phyloP scores from a whole-genome alignment of 495 filamentous ascomycete species.

The Glarea lozoyensis region DNA sequence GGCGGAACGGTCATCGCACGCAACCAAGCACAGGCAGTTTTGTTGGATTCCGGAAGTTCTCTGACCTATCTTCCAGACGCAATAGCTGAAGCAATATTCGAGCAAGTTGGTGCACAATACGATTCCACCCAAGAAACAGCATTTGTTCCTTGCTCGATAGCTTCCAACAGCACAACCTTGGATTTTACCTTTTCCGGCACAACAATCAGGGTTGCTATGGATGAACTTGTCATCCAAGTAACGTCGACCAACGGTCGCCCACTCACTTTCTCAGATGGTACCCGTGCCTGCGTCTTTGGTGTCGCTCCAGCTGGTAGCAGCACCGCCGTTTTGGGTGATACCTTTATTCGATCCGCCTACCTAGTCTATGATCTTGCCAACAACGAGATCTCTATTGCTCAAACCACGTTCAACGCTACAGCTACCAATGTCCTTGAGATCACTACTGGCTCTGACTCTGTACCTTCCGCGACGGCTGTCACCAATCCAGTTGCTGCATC shows the following conservation, averaged over 20 bases:
- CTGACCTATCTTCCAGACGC: constrained; percentile 76
- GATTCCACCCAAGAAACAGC: constrained; percentile 45
- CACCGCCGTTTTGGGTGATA: constrained; percentile 75
- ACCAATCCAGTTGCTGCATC: constrained; percentile 52
- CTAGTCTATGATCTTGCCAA: constrained; percentile 86
- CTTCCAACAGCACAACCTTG: constrained; percentile 46
- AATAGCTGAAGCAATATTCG: constrained; percentile 55
- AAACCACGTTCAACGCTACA: constrained; percentile 74
- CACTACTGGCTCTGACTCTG: constrained; percentile 45
- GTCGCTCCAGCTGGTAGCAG: constrained; percentile 60
- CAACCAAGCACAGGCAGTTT: constrained; percentile 54
- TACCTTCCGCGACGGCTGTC: constrained; percentile 66
- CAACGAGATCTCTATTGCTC: constrained; percentile 80
- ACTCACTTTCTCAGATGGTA: constrained; percentile 53
- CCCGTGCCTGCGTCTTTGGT: constrained; percentile 61
- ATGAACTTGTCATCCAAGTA: constrained; percentile 68
- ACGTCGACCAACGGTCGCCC: constrained; percentile 35
- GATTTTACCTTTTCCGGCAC: constrained; percentile 61
- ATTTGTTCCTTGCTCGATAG: constrained; percentile 65
- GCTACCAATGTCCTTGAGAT: constrained; percentile 63
- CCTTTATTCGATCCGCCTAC: constrained; percentile 86
- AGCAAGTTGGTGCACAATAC: constrained; percentile 55
- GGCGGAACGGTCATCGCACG: constrained; percentile 38
- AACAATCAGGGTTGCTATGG: constrained; percentile 62
- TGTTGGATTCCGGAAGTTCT: constrained; percentile 89